A percentile compares a stretch with the other conserved stretches of the same genome.
These are phyloP conservation scores for Trichomonascaceae sp. DNA, from an alignment of 1,139 yeast species.

Conservation along the genomic window DNA sequence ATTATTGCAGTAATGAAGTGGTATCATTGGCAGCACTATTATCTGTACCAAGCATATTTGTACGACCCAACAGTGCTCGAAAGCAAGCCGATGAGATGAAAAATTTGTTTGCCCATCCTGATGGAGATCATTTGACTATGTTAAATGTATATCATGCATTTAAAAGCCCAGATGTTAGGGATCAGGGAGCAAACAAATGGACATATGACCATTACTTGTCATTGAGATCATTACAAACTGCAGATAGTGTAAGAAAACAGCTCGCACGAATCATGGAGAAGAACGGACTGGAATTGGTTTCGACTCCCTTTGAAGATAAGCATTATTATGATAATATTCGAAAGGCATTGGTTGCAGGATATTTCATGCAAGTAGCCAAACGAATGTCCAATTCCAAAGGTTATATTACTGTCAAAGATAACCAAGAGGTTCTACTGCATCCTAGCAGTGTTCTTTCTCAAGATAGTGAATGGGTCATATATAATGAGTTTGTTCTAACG, in stretches of 20 bases:
- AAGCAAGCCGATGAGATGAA: slow-evolving; percentile 92
- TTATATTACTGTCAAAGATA: slow-evolving; percentile 87
- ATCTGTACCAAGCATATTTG: slow-evolving; percentile 90
- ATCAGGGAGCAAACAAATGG: slow-evolving; percentile 49
- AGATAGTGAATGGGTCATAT: slow-evolving; percentile 88
- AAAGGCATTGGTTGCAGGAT: slow-evolving; percentile 86
- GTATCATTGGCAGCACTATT: slow-evolving; percentile 83
- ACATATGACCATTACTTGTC: slow-evolving; percentile 86
- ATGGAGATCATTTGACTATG: slow-evolving; percentile 90
- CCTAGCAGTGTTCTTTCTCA: slow-evolving; percentile 86
- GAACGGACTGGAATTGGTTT: slow-evolving; percentile 63
- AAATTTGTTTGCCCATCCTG: slow-evolving; percentile 82
- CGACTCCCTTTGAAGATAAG: slow-evolving; percentile 65
- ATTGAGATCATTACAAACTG: slow-evolving; percentile 74
- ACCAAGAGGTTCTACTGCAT: slow-evolving; percentile 90
- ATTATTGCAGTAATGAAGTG: slow-evolving; percentile 82
- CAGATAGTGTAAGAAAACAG: slow-evolving; percentile 80
- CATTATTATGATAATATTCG: slow-evolving; percentile 64
- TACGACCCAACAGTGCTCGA: slow-evolving; percentile 83
- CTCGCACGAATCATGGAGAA: slow-evolving; percentile 77
- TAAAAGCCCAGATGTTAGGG: slow-evolving; percentile 56
- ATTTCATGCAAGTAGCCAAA: slow-evolving; percentile 97
- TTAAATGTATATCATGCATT: slow-evolving; percentile 86
- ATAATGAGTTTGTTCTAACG: slow-evolving; percentile 92
- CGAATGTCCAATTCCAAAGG: slow-evolving; percentile 38